Evolutionary conservation across 257 asterid genomes (phyloP), one percentile per base, ranked within the genome.

Genomic region (Solanum arcanum): DNA sequence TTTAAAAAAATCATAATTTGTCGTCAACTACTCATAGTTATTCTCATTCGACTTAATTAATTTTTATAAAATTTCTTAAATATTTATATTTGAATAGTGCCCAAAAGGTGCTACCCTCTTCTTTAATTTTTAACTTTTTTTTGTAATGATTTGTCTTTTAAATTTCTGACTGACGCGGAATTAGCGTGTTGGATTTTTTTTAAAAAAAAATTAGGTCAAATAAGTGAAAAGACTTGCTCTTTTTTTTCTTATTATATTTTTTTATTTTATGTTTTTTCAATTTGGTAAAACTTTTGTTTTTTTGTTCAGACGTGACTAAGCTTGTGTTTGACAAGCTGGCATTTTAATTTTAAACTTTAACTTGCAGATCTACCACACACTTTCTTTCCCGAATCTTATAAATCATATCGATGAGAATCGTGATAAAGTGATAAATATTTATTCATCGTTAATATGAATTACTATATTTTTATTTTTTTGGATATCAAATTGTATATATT

Each of bases 401-500:
- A 52, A 52, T 2, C 44, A 39, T 7, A 39, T 1, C 42, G 7
- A 39, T 9, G 2, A 39, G 2, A 1, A 39, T 0, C 0, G 0
- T 52, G n/a, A 7, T 3, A 1, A 18, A 52, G 10, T 3, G 2
- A 52, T 18, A 52, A 52, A 18, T 52, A 52, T 4, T 18, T 52
- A 16, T 52, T 52, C 39, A 37, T 37, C 1, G 1, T 37, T 37
- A 37, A 5, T 1, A 35, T 5, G 7, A 35, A 0, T 0, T 35
- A 1, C 0, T 35, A 5, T 35, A 0, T 35, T 35, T 35, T 5
- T 0, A 1, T 35, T 35, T 35, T 35, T 35, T 5, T 35, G 39
- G 0, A 35, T 35, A 5, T 35, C 7, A 0, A 35, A 1, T 35
- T 5, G 0, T 7, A 9, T 41, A 1, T 41, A 8, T 2, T 41